Evolutionary conservation across 2,329 filamentous ascomycete species (phyloP), one percentile per base, ranked within the genome.

Genomic region (Cladosporium oxysporum): DNA sequence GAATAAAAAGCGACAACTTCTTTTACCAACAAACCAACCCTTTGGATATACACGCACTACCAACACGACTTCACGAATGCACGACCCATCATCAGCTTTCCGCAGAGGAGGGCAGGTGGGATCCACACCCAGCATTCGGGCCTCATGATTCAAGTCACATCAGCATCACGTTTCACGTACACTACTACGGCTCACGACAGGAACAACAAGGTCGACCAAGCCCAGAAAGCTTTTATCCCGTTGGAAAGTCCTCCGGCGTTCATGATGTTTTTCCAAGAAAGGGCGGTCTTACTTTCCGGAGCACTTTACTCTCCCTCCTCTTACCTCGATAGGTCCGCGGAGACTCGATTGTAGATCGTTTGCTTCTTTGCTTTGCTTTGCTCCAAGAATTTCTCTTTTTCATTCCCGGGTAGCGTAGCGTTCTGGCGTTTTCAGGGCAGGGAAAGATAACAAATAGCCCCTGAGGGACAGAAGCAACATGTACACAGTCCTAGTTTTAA

Each of bases 41-140:
- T 41, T 58, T 58, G 55, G n/a, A 58, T 58, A 58, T 10, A 23
- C 11, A 41, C 31, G 29, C 52, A 35, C 21, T 41, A 41, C n/a
- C 26, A 14, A 26, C 33, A 58, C 33, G 21, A 41, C 6, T 41
- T 41, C 33, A 58, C 33, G 55, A 58, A 58, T 28, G 55, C 55
- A 58, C 31, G 55, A 58, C 55, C 55, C 33, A 37, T 33, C 33
- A 41, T 33, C 33, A 41, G n/a, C 55, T 33, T 58, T 28, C 33
- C 31, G n/a, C 12, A 33, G 21, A 37, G 33, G 33, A 28, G 55
- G 21, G 28, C 55, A 58, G 55, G 33, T n/a, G 55, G 55, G 55
- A 16, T 58, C 23, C 21, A 35, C 31, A 35, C 31, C 53, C 55
- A 58, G 55, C 52, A 41, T 58, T 58, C 55, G 14, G 18, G 55